Evolutionary conservation across 805 yeast species (phyloP), one percentile per base, ranked within the genome.

Genomic region (Candida sonorensis): DNA sequence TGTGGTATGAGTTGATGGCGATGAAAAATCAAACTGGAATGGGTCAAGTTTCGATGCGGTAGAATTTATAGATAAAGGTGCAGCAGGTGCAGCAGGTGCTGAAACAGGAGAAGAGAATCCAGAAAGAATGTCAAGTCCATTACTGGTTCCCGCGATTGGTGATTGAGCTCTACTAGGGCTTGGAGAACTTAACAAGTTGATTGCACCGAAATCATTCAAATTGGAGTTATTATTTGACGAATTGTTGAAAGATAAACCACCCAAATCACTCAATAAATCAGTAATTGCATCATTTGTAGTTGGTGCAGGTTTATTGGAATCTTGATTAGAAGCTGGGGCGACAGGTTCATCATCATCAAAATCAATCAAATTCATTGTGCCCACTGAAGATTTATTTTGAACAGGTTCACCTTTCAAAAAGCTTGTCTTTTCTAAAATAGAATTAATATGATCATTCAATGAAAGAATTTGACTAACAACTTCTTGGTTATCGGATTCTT

Each of bases 381-480:
- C 27, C 11, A 39, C 40, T 7, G 44, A 41, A 6, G 42, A 35
- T 11, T 32, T 28, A 13, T 62, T 59, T 33, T 64, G 60, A 8
- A 67, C 59, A 28, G 55, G 75, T 20, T 95, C 94, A 17, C 66
- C 57, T 50, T 75, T 77, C 49, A 86, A 63, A 15, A 75, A 62
- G 27, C 69, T 72, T 59, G 73, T 85, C 58, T 83, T 85, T 26
- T 68, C 66, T 31, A 86, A 57, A 31, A 86, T 69, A 5, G 72
- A 65, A 52, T 84, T 80, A 40, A 88, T 79, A 34, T 71, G 71
- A 53, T 85, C 95, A 55, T 85, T 84, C 36, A 92, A 65, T 22
- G 64, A 66, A 32, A 84, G 64, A 33, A 92, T 61, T 37, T 75
- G 77, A 31, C 65, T 67, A 22, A 85, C 82, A 31, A 62, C 74